Conservation (phyloP, 139 green algal genomes). For the Tetradesmus obliquus region DNA sequence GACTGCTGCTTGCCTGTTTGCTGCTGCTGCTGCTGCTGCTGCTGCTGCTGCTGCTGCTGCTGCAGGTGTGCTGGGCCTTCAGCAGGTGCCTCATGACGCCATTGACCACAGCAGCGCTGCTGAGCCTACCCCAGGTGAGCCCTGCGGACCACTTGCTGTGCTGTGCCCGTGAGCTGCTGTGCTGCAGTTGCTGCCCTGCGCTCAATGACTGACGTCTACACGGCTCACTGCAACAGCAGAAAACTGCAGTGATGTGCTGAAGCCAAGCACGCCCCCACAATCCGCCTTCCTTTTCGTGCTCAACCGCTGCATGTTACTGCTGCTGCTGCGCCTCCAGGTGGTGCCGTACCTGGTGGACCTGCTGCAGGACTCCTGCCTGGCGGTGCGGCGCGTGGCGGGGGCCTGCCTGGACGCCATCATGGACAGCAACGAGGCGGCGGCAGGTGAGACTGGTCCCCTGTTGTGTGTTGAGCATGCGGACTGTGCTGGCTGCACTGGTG, state of each 20-base stretch:
- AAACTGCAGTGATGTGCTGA: too few species aligned
- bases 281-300: background rate
- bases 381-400: slow-evolving; percentile 61
- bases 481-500: too few species aligned
- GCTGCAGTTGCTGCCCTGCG: too few species aligned
- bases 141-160: background rate
- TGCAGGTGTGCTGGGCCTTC: slow-evolving; percentile 32
- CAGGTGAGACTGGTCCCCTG: background rate
- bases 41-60: slow-evolving; percentile 1
- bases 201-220: too few species aligned
- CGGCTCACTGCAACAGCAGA: too few species aligned
- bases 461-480: background rate
- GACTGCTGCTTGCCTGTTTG: background rate
- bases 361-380: slow-evolving; percentile 63
- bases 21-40: background rate
- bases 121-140: background rate
- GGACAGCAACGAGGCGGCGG: slow-evolving; percentile 50
- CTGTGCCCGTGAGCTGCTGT: too few species aligned
- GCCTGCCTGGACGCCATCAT: slow-evolving; percentile 77
- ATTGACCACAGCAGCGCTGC: background rate
- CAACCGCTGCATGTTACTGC: background rate
- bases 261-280: background rate
- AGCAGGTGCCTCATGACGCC: slow-evolving; percentile 9
- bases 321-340: slow-evolving; percentile 55
- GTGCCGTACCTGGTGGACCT: slow-evolving; percentile 86